phyloP scores from a whole-genome alignment of 2,329 filamentous ascomycete genomes.

The Arthrobotrys sphaeroides region DNA sequence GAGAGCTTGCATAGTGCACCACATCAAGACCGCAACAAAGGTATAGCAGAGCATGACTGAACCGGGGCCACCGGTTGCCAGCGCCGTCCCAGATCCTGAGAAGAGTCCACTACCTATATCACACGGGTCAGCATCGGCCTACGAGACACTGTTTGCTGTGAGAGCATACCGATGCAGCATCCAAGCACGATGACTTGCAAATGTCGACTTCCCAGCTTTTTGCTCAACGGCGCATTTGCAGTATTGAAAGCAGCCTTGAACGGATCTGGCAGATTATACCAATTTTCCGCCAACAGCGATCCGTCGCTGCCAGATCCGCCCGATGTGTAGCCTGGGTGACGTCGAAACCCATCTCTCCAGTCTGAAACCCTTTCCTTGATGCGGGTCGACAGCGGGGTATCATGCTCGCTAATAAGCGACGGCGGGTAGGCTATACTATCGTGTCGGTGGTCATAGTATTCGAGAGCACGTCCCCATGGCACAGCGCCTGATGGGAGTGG shows the following conservation, averaged over 20 bases:
- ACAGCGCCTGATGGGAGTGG: constrained; percentile 41
- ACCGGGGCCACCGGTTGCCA: constrained; percentile 63
- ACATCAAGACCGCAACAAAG: constrained; percentile 69
- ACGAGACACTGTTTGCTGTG: neutral
- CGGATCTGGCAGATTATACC: constrained; percentile 50
- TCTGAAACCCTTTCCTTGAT: constrained; percentile 31
- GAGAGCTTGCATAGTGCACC: constrained; percentile 70
- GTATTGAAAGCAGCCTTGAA: constrained; percentile 48
- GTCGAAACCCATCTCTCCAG: constrained; percentile 43
- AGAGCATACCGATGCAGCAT: constrained; percentile 39
- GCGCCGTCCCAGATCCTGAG: constrained; percentile 68
- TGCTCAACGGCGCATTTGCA: constrained; percentile 42
- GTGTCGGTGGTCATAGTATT: constrained; percentile 40
- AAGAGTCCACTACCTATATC: constrained; percentile 69
- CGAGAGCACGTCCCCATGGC: constrained; percentile 48
- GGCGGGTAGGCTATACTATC: constrained; percentile 49
- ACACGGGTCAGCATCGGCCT: neutral
- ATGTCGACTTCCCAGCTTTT: constrained; percentile 44
- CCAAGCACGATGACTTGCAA: constrained; percentile 47
- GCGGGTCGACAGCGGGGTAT: constrained; percentile 31
- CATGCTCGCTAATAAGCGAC: constrained; percentile 38
- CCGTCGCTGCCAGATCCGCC: constrained; percentile 25
- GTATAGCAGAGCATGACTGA: constrained; percentile 62
- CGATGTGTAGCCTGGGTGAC: constrained; percentile 41
- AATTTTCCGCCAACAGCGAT: constrained; percentile 35